Conservation (phyloP, 2,329 filamentous ascomycete genomes). For the Helotiales sp. region DNA sequence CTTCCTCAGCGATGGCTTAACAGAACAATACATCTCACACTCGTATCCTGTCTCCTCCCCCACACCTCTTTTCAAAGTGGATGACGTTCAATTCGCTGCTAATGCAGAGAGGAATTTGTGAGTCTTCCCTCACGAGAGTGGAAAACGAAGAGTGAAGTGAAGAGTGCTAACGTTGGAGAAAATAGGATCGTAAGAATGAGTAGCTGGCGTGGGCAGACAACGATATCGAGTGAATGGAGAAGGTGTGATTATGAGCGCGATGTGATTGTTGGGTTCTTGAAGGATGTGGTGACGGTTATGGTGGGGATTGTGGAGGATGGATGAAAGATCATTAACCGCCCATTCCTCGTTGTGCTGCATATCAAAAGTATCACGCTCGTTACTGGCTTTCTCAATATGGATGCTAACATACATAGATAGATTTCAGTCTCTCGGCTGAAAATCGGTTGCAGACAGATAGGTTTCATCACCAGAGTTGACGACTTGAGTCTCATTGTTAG, state of each 20-base stretch:
- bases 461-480: no score
- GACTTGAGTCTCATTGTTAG: no score
- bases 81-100: conserved; percentile 24
- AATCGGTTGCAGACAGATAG: no score
- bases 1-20: conserved; percentile 27
- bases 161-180: neutral
- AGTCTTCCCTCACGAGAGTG: neutral
- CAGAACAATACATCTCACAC: conserved; percentile 22
- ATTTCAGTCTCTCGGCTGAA: no score
- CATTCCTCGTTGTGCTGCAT: no score
- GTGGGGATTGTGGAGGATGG: neutral
- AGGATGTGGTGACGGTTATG: conserved; percentile 19
- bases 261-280: conserved; percentile 11
- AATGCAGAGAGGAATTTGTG: conserved; percentile 21
- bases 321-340: no score
- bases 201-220: conserved; percentile 16
- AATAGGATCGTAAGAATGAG: conserved; percentile 22
- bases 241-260: conserved; percentile 15
- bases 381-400: no score
- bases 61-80: conserved; percentile 9
- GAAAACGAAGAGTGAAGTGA: no score
- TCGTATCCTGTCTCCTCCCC: conserved; percentile 6
- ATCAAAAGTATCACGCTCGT: no score
- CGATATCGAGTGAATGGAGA: conserved; percentile 25
- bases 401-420: no score